Base-by-base conservation (phyloP, 2,329 filamentous ascomycete genomes). In the Leptographium radiaticola region DNA sequence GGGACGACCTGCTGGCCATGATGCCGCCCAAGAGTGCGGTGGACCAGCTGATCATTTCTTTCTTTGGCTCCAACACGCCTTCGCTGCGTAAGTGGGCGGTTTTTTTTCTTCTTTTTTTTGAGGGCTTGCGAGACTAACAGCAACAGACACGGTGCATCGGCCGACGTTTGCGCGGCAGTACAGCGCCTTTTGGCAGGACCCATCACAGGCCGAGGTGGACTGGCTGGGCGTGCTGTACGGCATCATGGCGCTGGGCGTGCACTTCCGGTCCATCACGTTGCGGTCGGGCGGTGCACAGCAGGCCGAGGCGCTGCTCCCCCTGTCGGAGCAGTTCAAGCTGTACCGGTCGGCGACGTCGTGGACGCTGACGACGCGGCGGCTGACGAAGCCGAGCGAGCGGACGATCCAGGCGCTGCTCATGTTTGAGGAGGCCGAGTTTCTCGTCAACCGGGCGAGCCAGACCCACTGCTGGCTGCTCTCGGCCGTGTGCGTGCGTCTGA, bases 381-480 rank as follows among this genome's bases (percentile, higher is more conserved):
- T 78, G 60, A 70, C 70, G 1, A 71, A 71, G 43, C 76, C 78
- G 1, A 72, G 69, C 16, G 63, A 67, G 13, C 66, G 66, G 48
- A 79, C 75, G 1, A 65, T 80, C 33, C 73, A 74, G 49, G 72
- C 75, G 2, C 70, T 80, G 47, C 57, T 79, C 13, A 64, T 79
- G 31, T 79, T 76, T 55, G 65, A 73, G 18, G 77, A 81, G 62
- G 69, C 70, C 0, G 72, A 79, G 57, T 81, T 80, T 59, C 58
- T 80, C 16, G 65, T 74, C 48, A 75, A 72, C 62, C 71, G 72
- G 25, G 68, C 70, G 12, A 71, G 71, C 38, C 75, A 78, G 63
- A 74, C 75, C 63, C 74, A 73, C 58, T 75, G 74, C 61, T 81
- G 78, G 61, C 62, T 81, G 34, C 64, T 81, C 11, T 71, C 71